These are phyloP conservation scores for Mercurialis annua DNA, from an alignment of 345 rosid genomes.

Conservation along the genomic window DNA sequence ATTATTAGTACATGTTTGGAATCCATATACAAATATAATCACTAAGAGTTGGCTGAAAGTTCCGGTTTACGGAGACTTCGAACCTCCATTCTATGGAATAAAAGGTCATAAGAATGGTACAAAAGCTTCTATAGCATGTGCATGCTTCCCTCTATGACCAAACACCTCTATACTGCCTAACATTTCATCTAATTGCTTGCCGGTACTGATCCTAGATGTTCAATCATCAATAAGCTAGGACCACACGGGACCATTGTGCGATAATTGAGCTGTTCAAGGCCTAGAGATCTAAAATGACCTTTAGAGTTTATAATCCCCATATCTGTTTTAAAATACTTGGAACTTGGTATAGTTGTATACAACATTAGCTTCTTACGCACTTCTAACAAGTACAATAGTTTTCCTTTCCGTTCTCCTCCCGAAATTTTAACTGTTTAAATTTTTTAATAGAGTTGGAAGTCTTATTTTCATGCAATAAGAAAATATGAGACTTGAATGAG, in stretches of 20 bases:
- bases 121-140: constrained; percentile 16
- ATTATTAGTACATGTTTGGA: too few species aligned
- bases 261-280: neutral
- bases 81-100: too few species aligned
- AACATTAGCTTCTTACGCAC: neutral
- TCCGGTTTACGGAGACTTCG: too few species aligned
- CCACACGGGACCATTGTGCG: neutral
- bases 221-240: neutral
- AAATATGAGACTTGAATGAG: too few species aligned
- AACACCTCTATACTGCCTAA: neutral
- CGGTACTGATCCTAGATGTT: neutral
- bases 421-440: neutral
- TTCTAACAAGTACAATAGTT: neutral
- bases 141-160: constrained; percentile 10
- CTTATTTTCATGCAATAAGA: too few species aligned
- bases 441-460: too few species aligned
- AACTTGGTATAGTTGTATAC: neutral
- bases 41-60: too few species aligned
- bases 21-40: too few species aligned
- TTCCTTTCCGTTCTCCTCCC: neutral
- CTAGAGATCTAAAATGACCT: neutral
- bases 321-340: neutral
- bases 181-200: neutral
- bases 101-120: constrained; percentile 6
- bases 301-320: neutral